Evolutionary conservation across 306 rosid species (phyloP), one percentile per base, ranked within the genome.

Genomic region (Adenanthera pavonina): DNA sequence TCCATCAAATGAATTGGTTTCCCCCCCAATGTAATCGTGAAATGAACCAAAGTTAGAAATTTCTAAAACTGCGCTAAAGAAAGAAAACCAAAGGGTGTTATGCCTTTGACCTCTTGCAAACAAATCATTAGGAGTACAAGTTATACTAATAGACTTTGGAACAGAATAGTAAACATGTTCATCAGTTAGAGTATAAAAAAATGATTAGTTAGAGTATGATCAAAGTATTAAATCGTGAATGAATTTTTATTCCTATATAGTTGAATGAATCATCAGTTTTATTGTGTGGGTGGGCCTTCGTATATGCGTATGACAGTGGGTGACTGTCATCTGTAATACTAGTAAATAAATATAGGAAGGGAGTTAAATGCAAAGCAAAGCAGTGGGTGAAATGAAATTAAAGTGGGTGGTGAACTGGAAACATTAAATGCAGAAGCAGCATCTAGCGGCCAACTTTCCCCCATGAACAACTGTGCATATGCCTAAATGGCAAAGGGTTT

Each of bases 361-460:
- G 15, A 40, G 17, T 78, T 79, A 35, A 80, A 59, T 80, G 72
- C 52, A 72, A 48, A 51, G 72, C 52, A 72, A 48, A 51, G 47
- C 43, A 10, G 19, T 8, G 3, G 8, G 78, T 47, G 65, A 41
- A 49, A 59, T 25, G 30, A 25, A 25, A 25, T 25, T 25, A 25
- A 25, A 25, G 30, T 25, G 30, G 30, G 30, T 25, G 30, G 30
- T 25, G 30, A 25, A 25, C 30, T 25, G 30, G 30, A 25, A 25
- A 25, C 30, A 25, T 25, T 25, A 25, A 25, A 25, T 25, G 30
- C 30, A 25, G 30, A 19, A 69, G 41, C 43, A 13, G 3, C 54
- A 43, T 44, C 75, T 0, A 72, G 46, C 60, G 2, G 38, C 19
- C 40, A 46, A 40, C 74, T 46, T 46, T 69, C 74, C 72, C 17